Evolutionary conservation across 2,329 filamentous ascomycete genomes (phyloP).

Genomic region (Claviceps sorghi): DNA sequence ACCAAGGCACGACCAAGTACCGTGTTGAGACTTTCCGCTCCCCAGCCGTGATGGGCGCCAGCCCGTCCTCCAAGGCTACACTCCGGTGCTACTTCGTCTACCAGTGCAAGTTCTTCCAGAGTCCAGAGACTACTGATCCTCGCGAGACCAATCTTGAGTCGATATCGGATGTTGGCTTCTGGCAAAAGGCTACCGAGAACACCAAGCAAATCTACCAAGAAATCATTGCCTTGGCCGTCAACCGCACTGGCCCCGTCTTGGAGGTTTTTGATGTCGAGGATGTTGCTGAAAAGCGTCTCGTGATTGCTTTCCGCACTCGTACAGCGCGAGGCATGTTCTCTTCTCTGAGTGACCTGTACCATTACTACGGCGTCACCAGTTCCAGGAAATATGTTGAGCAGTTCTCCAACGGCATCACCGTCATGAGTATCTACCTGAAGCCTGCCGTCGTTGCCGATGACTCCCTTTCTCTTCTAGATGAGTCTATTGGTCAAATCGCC

Average conservation of each 20-base stretch:
- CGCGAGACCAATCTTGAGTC: constrained; percentile 80
- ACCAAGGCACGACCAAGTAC: constrained; percentile 59
- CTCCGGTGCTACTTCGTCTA: constrained; percentile 98
- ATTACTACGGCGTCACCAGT: constrained; percentile 95
- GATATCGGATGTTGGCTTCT: constrained; percentile 84
- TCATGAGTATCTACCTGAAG: constrained; percentile 89
- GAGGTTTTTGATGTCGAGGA: constrained; percentile 94
- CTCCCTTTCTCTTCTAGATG: constrained; percentile 65
- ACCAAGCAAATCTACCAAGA: constrained; percentile 93
- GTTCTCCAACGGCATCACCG: constrained; percentile 94
- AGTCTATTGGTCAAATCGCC: constrained; percentile 96
- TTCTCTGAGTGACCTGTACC: constrained; percentile 87
- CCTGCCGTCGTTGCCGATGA: constrained; percentile 47
- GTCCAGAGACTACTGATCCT: constrained; percentile 52
- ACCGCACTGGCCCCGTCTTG: constrained; percentile 82
- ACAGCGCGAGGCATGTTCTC: constrained; percentile 91
- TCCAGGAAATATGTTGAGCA: constrained; percentile 97
- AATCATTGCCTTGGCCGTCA: constrained; percentile 74
- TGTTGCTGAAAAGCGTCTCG: constrained; percentile 80
- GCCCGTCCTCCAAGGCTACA: constrained; percentile 57
- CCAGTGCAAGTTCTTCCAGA: constrained; percentile 77
- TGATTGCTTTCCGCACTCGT: constrained; percentile 86
- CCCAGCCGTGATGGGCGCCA: constrained; percentile 58
- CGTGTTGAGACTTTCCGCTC: constrained; percentile 97
- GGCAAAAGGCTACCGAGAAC: constrained; percentile 90